Base-by-base conservation (phyloP, 495 filamentous ascomycete genomes). In the Aspergillus taichungensis region DNA sequence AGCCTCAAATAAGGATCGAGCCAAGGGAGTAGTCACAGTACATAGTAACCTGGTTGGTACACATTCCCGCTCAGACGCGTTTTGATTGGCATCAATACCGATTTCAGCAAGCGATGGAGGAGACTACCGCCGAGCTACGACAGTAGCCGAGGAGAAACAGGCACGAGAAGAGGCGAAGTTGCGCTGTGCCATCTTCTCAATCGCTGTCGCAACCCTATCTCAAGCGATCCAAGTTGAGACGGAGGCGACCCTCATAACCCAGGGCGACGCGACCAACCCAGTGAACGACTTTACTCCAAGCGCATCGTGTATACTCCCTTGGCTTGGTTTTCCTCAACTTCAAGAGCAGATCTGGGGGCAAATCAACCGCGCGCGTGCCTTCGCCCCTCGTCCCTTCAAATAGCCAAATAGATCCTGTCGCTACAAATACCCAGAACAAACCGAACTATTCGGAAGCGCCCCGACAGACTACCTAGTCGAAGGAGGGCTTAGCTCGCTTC, bases 361-460 rank as follows among this genome's bases (percentile, higher is more conserved):
- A 52, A 29, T 60, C 13, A 45, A 60, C 34, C 49, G 41, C 39
- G 40, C 28, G 0, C 37, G 7, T 14, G 39, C 38, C 34, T 57
- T 60, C 34, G 53, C 49, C 47, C 53, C 51, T 57, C 10, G 53
- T 57, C 28, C 45, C 48, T 34, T 46, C 45, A 27, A 31, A 60
- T 50, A 42, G 8, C 13, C 46, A 56, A 46, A 30, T 53, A 9
- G 51, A 60, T 34, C 54, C 49, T 39, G 51, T 60, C 42, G 47
- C 36, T 33, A 56, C 43, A 14, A 56, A 52, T 39, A 47, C 55
- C 34, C 44, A 55, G 46, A 47, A 59, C 34, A 44, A 14, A 37
- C 51, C 51, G 36, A 62, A 58, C 13, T 59, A 62, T 46, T 62
- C 51, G 18, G 53, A 62, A 49, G 42, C 49, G 13, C 52, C 51